Evolutionary conservation across 2,329 filamentous ascomycete species (phyloP), one percentile per base, ranked within the genome.

Genomic region (Calycina marina): DNA sequence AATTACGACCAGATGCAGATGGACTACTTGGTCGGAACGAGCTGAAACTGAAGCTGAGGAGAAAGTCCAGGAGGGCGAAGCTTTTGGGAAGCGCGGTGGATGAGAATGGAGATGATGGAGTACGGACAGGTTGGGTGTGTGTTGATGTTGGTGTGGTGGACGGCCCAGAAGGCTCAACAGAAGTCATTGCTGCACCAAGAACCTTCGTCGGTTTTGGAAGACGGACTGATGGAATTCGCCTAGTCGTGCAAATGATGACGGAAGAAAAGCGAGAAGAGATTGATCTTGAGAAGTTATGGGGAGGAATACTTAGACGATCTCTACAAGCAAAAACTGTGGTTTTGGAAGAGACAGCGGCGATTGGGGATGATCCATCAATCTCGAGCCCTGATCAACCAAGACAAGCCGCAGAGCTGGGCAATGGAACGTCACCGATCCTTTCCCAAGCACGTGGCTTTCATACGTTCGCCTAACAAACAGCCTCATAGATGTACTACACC

Each of bases 41-140:
- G 57, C 61, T 96, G 37, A 93, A 93, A 56, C 74, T 85, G 31
- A 93, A 88, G 53, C 58, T 94, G 40, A 67, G 78, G 20, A 67
- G 90, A 25, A 78, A 86, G 53, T 75, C 80, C 5, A 82, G 83
- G 53, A 77, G 79, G 45, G 80, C 84, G 18, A 84, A 83, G 54
- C 62, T 94, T 39, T 61, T 93, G 44, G 84, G 81, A 10, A 79
- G 74, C n/a, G 58, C 61, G 28, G 62, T 71, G 4, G 70, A 71
- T 8, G 65, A 66, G 10, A 68, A 67, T 29, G 60, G 67, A 2
- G 86, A 93, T 45, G 83, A 94, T 49, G 88, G 86, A 2, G 81
- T 93, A 32, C 77, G 79, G 9, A 94, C 88, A 1, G 86, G 85
- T 6, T 98, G 90, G 90, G 79, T 98, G 13, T 98, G 90, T 56